Percentiles rank a stretch among this genome's conserved stretches.
Conservation (phyloP, 257 asterid genomes). For the Linderniella brevidens region DNA sequence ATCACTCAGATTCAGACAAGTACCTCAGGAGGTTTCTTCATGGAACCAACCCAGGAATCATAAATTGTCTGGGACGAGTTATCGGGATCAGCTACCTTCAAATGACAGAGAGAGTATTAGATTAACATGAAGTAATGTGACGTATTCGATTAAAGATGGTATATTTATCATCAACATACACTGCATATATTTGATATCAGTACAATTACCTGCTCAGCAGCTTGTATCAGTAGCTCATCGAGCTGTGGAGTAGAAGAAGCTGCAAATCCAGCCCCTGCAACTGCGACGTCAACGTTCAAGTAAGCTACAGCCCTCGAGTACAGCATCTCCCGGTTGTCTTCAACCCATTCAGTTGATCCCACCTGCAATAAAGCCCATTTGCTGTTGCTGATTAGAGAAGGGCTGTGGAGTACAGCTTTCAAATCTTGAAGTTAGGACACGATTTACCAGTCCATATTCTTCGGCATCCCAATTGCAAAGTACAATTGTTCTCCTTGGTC, state of each 20-base stretch:
- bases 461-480: conserved; percentile 90
- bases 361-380: conserved; percentile 20
- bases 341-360: conserved; percentile 92
- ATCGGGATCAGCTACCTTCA: conserved; percentile 64
- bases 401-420: too few relatives aligned
- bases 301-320: conserved; percentile 55
- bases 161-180: too few relatives aligned
- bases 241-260: conserved; percentile 83
- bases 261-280: conserved; percentile 41
- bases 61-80: conserved; percentile 70
- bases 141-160: too few relatives aligned
- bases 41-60: conserved; percentile 55
- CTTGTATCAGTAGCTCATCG: conserved; percentile 41
- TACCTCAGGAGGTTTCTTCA: conserved; percentile 28
- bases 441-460: conserved; percentile 79
- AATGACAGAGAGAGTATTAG: conserved; percentile 4
- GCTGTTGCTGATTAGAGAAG: too few relatives aligned
- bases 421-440: background rate
- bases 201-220: conserved; percentile 48
- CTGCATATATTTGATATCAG: too few relatives aligned
- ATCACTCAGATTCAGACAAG: conserved; percentile 7
- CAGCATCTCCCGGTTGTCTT: conserved; percentile 72
- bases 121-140: background rate
- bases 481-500: conserved; percentile 69
- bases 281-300: conserved; percentile 72